Conservation (phyloP, 257 asterid genomes). For the Osmanthus fragrans region DNA sequence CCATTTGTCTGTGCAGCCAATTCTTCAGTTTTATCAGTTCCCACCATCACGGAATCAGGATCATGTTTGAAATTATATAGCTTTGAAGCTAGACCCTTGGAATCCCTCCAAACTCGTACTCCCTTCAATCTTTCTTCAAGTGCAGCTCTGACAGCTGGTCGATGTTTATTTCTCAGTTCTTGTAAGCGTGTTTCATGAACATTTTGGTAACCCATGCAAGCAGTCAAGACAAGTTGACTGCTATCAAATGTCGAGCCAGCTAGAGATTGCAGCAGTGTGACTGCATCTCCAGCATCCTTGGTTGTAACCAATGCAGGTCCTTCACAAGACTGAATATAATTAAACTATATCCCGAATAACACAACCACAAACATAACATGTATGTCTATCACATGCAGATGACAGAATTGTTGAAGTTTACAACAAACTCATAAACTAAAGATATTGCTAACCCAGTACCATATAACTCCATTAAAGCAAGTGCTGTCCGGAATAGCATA, state of each 20-base stretch:
- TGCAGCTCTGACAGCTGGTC: slow-evolving; percentile 75
- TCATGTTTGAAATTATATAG: slow-evolving; percentile 66
- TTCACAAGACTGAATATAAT: slow-evolving; percentile 48
- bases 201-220: slow-evolving; percentile 91
- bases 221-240: slow-evolving; percentile 94
- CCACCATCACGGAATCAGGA: slow-evolving; percentile 42
- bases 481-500: slow-evolving; percentile 89
- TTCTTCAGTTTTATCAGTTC: slow-evolving; percentile 43
- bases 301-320: slow-evolving; percentile 97
- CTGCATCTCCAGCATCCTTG: slow-evolving; percentile 96
- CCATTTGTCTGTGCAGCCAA: slow-evolving; percentile 45
- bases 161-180: slow-evolving; percentile 74
- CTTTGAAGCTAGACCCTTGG: slow-evolving; percentile 77
- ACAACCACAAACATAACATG: background rate
- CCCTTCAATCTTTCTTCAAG: slow-evolving; percentile 81
- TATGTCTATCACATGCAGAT: background rate
- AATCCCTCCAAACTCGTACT: slow-evolving; percentile 55
- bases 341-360: slow-evolving; percentile 28
- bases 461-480: slow-evolving; percentile 81
- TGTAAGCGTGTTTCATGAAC: slow-evolving; percentile 65
- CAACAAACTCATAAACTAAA: background rate
- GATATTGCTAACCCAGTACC: slow-evolving; percentile 51
- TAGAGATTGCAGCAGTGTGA: slow-evolving; percentile 82
- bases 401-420: background rate
- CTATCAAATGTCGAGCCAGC: slow-evolving; percentile 96